Conservation (phyloP, 2,329 filamentous ascomycete species). For the Aureobasidium sp. region DNA sequence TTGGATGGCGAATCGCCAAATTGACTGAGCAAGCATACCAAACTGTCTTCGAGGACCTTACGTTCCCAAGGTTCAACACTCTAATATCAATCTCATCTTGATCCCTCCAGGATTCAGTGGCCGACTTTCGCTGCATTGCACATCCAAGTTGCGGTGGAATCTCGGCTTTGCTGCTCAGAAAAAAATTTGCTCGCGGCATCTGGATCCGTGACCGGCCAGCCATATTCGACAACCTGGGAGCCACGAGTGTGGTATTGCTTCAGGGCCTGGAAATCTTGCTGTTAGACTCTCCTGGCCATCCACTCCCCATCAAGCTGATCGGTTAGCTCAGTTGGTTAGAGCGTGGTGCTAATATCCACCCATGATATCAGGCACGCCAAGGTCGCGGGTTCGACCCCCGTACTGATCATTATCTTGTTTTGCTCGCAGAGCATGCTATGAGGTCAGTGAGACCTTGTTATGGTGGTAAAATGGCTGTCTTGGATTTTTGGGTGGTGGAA, state of each 20-base stretch:
- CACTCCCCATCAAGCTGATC: neutral
- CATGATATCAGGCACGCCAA: slow-evolving; percentile 20
- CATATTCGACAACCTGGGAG: neutral
- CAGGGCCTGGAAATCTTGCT: neutral
- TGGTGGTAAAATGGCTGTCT: neutral
- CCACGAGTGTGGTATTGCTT: neutral
- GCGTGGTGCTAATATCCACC: slow-evolving; percentile 24
- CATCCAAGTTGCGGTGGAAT: neutral
- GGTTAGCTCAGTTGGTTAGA: slow-evolving; percentile 27
- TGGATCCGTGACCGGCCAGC: neutral
- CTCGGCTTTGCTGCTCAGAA: neutral
- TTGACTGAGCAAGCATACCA: neutral
- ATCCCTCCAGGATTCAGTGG: neutral
- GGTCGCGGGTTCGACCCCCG: slow-evolving; percentile 26
- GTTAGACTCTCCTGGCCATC: neutral
- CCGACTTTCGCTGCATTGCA: too few species aligned
- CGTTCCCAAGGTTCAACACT: too few species aligned
- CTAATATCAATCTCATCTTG: neutral
- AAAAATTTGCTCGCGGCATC: neutral
- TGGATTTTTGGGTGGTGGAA: neutral
- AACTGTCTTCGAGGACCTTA: neutral
- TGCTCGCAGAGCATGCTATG: neutral
- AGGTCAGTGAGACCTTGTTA: neutral
- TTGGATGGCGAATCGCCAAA: slow-evolving; percentile 19
- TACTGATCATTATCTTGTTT: slow-evolving; percentile 17